A percentile compares a stretch with the other conserved stretches of the same genome.
phyloP scores from a whole-genome alignment of 192 early-diverging fungal species.

The Linnemannia elongata region DNA sequence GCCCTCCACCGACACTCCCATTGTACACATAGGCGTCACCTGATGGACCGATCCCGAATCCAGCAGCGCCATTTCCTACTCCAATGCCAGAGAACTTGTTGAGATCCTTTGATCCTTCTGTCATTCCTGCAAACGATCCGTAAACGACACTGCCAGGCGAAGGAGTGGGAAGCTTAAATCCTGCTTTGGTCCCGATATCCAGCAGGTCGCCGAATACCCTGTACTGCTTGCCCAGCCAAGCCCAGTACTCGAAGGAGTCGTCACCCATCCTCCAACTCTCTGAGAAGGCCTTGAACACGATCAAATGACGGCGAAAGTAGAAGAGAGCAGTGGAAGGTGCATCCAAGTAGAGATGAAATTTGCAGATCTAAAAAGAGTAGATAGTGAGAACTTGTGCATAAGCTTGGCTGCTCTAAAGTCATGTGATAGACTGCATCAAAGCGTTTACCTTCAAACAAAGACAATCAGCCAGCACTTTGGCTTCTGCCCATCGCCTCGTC shows the following conservation, averaged over 20 bases:
- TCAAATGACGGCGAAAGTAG: slow-evolving; percentile 79
- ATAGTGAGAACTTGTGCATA: too few species aligned
- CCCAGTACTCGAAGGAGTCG: slow-evolving; percentile 90
- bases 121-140: slow-evolving; percentile 51
- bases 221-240: slow-evolving; percentile 86
- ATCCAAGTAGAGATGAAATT: slow-evolving; percentile 79
- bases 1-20: slow-evolving; percentile 47
- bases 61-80: slow-evolving; percentile 37
- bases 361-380: slow-evolving; percentile 74
- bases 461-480: slow-evolving; percentile 78
- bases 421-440: background rate
- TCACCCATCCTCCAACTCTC: slow-evolving; percentile 74
- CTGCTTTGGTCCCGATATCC: slow-evolving; percentile 76
- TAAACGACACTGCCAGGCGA: slow-evolving; percentile 60
- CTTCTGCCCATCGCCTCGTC: slow-evolving; percentile 79
- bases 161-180: slow-evolving; percentile 77
- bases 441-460: slow-evolving; percentile 79
- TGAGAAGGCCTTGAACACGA: slow-evolving; percentile 70
- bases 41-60: slow-evolving; percentile 53
- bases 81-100: slow-evolving; percentile 49
- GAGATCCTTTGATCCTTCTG: slow-evolving; percentile 42
- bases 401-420: too few species aligned
- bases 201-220: slow-evolving; percentile 84
- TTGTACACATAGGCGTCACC: slow-evolving; percentile 35
- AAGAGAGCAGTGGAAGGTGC: slow-evolving; percentile 75